Evolutionary conservation across 2,329 filamentous ascomycete genomes (phyloP), one percentile per base, ranked within the genome.

Genomic region (Colletotrichum cordylinicola): DNA sequence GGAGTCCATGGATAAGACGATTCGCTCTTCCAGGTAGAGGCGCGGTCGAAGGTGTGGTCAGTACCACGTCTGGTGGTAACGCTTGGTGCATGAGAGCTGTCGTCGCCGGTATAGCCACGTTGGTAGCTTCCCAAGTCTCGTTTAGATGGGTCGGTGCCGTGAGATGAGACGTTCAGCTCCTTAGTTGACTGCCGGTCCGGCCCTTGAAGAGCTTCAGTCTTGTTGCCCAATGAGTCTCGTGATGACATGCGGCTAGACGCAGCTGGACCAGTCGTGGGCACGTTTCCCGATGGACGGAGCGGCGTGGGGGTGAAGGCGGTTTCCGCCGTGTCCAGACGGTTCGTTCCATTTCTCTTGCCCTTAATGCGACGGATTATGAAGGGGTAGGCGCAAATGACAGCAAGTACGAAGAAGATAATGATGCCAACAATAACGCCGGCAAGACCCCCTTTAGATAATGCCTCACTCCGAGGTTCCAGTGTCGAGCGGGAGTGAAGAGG

Each of bases 361-460:
- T 80, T 35, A 67, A 83, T 70, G n/a, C 75, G 79, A 60, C 83
- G 78, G 62, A 86, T 79, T 48, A 86, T 75, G 70, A 87, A 80
- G 16, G 85, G 85, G 69, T 86, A 87, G 52, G 86, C 81, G 68
- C 85, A 87, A 43, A 86, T 77, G 67, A 80, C 77, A 64, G 85
- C 72, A 15, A 86, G 80, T 16, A 78, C 79, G 60, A 82, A 77
- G 56, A 79, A 84, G 60, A 86, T 75, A 55, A 85, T 69, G 67
- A 82, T 79, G 37, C 85, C 85, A 58, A 87, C 79, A 31, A 83
- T 82, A 67, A 85, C 79, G 43, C 85, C 85, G 3, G 84, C 85
- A 65, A 86, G 81, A 64, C 81, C 82, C 55, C 84, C 85, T 77
- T 84, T 66, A 10, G 68, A 65, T 55, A 78, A 67, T 71, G 62